These are phyloP conservation scores for Vigna unguiculata DNA, from an alignment of 306 rosid genomes.

Conservation along the genomic window DNA sequence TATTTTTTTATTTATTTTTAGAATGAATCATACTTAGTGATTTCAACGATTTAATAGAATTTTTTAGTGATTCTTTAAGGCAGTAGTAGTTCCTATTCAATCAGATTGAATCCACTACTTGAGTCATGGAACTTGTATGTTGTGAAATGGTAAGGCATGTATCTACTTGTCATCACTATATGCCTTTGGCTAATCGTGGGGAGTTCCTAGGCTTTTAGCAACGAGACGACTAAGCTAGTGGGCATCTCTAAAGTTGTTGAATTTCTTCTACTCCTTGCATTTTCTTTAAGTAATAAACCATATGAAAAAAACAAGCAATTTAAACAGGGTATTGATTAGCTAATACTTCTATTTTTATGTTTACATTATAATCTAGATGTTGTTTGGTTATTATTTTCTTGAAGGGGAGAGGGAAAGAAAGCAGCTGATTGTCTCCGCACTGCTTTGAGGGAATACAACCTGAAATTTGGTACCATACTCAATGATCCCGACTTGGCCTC, in stretches of 20 bases:
- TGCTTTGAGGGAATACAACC: slow-evolving; percentile 86
- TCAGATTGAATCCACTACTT: slow-evolving; percentile 26
- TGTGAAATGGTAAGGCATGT: slow-evolving; percentile 12
- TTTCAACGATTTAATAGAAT: slow-evolving; percentile 17
- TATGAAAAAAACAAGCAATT: slow-evolving; percentile 5
- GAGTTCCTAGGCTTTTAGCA: slow-evolving; percentile 13
- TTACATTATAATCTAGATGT: slow-evolving; percentile 32
- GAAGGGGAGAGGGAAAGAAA: slow-evolving; percentile 97
- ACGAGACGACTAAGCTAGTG: slow-evolving; percentile 4
- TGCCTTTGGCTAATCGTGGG: neutral
- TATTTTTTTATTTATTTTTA: neutral
- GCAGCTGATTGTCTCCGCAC: slow-evolving; percentile 90
- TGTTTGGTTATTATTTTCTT: slow-evolving; percentile 54
- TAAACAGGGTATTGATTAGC: neutral
- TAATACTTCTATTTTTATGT: slow-evolving; percentile 21
- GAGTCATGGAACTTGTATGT: slow-evolving; percentile 13
- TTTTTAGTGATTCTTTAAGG: neutral
- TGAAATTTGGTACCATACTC: slow-evolving; percentile 92
- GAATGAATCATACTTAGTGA: slow-evolving; percentile 11
- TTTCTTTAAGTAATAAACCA: slow-evolving; percentile 21
- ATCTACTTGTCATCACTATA: neutral
- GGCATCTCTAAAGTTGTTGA: slow-evolving; percentile 16
- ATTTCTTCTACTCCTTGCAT: slow-evolving; percentile 25
- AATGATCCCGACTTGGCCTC: slow-evolving; percentile 99
- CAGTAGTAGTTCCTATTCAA: slow-evolving; percentile 8